Conservation (phyloP, 2,329 filamentous ascomycete genomes). For the Diaporthe eres region DNA sequence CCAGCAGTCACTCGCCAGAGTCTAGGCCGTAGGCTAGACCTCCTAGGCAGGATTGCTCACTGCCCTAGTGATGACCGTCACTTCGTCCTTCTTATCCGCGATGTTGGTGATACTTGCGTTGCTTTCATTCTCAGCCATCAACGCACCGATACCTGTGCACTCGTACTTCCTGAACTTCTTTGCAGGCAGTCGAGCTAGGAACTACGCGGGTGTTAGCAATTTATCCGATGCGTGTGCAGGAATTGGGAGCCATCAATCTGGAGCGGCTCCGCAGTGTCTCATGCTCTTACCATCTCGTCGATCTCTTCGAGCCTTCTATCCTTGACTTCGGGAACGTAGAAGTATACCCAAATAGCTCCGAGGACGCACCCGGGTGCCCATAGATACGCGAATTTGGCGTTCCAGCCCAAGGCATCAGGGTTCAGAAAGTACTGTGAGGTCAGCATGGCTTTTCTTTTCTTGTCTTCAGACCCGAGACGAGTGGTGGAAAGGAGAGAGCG, state of each 20-base stretch:
- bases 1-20: too few species aligned
- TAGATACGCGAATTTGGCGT: not conserved
- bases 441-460: not conserved
- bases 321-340: conserved; percentile 84
- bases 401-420: conserved; percentile 8
- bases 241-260: not conserved
- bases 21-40: too few species aligned
- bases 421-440: conserved; percentile 10
- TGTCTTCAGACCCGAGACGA: too few species aligned
- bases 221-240: not conserved
- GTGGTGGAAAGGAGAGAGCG: not conserved
- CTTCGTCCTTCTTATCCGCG: conserved; percentile 4
- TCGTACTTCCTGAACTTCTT: conserved; percentile 57
- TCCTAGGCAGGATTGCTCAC: not conserved
- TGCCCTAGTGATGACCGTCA: conserved; percentile 4
- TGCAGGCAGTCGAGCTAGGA: conserved; percentile 54
- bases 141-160: conserved; percentile 43
- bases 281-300: conserved; percentile 65
- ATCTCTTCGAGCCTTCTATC: conserved; percentile 78
- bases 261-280: too few species aligned
- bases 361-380: not conserved
- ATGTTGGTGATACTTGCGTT: not conserved
- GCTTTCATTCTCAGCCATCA: not conserved
- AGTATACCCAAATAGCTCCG: conserved; percentile 31
- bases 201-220: conserved; percentile 38